phyloP scores from a whole-genome alignment of 2,329 filamentous ascomycete genomes.

The Diplodia corticola region DNA sequence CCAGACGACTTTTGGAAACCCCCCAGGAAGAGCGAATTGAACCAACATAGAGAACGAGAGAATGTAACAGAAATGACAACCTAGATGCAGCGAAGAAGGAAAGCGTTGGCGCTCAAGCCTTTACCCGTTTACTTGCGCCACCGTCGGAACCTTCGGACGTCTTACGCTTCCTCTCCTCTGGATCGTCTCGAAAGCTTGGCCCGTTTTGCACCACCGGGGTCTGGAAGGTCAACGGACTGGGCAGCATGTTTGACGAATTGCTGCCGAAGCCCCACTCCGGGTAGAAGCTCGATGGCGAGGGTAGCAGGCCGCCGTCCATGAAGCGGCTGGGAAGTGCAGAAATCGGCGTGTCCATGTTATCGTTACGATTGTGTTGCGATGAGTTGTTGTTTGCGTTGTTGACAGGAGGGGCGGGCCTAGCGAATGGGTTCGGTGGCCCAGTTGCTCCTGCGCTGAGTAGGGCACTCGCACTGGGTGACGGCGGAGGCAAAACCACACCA shows the following conservation, averaged over 20 bases:
- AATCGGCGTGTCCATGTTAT: conserved; percentile 72
- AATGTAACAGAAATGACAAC: neutral
- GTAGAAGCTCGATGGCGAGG: conserved; percentile 90
- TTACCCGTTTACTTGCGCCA: conserved; percentile 38
- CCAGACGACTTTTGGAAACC: conserved; percentile 15
- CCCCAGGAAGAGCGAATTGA: neutral
- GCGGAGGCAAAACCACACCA: conserved; percentile 82
- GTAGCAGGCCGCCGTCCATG: conserved; percentile 81
- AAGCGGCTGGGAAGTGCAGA: conserved; percentile 91
- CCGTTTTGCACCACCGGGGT: conserved; percentile 64
- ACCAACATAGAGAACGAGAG: neutral
- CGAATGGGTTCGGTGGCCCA: conserved; percentile 94
- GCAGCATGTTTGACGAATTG: conserved; percentile 77
- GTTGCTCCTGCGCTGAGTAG: conserved; percentile 87
- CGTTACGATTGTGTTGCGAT: conserved; percentile 40
- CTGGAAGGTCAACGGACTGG: conserved; percentile 88
- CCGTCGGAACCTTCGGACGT: conserved; percentile 39
- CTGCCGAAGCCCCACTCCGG: conserved; percentile 81
- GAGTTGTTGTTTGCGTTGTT: conserved; percentile 45
- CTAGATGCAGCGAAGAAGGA: neutral
- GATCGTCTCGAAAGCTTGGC: conserved; percentile 46
- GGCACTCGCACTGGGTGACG: conserved; percentile 83
- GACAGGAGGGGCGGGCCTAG: conserved; percentile 75
- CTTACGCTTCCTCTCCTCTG: conserved; percentile 42
- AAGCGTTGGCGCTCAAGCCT: conserved; percentile 30